Evolutionary conservation across 1,139 yeast genomes (phyloP), one percentile per base, ranked within the genome.

Genomic region (Pichia sorboxylosa): DNA sequence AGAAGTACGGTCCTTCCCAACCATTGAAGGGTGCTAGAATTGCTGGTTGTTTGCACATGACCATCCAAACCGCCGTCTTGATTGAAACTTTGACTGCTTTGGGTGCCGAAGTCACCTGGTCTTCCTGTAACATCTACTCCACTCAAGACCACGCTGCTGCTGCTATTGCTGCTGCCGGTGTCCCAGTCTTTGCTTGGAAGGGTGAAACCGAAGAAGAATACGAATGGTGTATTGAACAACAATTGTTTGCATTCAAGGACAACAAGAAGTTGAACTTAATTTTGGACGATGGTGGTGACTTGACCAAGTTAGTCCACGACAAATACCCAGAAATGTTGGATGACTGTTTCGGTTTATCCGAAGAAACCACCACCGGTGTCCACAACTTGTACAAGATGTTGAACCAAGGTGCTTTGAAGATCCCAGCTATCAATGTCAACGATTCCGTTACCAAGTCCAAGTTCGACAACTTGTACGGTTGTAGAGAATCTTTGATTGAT

Each of bases 131-230:
- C 94, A 90, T 90, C 57, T 90, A 84, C 81, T 90, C 97, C 51
- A 90, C 99, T 48, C 99, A 90, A 72, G 98, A 90, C 67, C 97
- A 90, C 63, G 97, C 97, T 51, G 98, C 99, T 56, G 97, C 99
- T 57, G 98, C 98, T 55, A 90, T 92, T 64, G 99, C 99, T 53
- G 98, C 98, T 52, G 66, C 96, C 51, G 99, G 98, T 69, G 93
- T 90, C 42, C 98, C 99, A 59, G 99, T 92, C 48, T 92, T 85
- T 54, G 99, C 99, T 56, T 92, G 98, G 98, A 90, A 90, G 76
- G 98, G 99, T 61, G 98, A 90, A 75, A 84, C 98, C 63, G 99
- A 90, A 66, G 98, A 90, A 71, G 99, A 90, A 71, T 90, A 90
- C 78, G 63, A 77, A 57, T 90, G 99, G 99, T 90, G 99, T 76